These are phyloP conservation scores for Hemileccinum rubropunctum DNA, from an alignment of 768 basidiomycete genomes.

Conservation along the genomic window DNA sequence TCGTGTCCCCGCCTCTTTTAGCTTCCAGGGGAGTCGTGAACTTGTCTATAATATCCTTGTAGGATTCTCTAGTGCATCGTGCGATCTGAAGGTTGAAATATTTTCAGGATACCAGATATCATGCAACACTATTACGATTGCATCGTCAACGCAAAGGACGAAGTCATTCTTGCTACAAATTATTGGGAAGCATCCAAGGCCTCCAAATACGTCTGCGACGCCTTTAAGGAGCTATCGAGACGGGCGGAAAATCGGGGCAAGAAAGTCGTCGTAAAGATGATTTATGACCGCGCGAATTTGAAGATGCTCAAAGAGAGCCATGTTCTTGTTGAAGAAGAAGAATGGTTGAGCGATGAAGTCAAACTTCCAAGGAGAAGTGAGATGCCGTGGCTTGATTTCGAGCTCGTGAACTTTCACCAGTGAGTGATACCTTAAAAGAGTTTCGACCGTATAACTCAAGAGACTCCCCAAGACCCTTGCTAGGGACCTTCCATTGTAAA, in stretches of 20 bases:
- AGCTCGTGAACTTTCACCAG: conserved; percentile 57
- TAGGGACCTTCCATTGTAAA: conserved; percentile 73
- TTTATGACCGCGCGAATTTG: conserved; percentile 66
- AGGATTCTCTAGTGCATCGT: conserved; percentile 12
- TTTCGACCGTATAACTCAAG: not conserved
- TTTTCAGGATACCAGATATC: conserved; percentile 61
- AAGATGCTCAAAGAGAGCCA: conserved; percentile 49
- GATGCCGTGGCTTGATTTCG: conserved; percentile 57
- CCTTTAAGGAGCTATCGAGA: conserved; percentile 50
- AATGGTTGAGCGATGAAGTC: conserved; percentile 44
- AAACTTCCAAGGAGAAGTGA: conserved; percentile 52
- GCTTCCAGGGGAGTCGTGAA: conserved; percentile 63
- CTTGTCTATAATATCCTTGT: conserved; percentile 57
- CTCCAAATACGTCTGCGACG: conserved; percentile 48
- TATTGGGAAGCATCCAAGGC: conserved; percentile 54
- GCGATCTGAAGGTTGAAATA: conserved; percentile 8
- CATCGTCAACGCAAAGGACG: conserved; percentile 58
- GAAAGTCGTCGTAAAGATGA: conserved; percentile 60
- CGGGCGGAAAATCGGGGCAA: conserved; percentile 42
- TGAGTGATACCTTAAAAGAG: conserved; percentile 6
- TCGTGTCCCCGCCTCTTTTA: conserved; percentile 62
- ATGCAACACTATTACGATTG: conserved; percentile 66
- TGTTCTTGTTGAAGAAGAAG: conserved; percentile 42
- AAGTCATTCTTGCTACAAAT: conserved; percentile 69
- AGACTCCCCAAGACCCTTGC: conserved; percentile 36